Evolutionary conservation across 805 yeast species (phyloP).

Genomic region (Candida railenensis): DNA sequence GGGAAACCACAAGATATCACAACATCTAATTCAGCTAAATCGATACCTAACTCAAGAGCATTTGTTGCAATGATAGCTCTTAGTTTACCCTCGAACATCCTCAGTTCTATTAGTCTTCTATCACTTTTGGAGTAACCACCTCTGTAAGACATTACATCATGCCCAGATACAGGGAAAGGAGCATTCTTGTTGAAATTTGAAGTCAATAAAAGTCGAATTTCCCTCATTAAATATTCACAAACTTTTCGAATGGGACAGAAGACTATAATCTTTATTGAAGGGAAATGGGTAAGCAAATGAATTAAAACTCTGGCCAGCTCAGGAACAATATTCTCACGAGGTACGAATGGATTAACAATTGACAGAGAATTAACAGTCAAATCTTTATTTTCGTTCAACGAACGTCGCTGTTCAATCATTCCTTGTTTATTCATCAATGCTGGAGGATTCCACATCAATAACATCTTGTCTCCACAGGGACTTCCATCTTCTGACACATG

Average conservation of each 20-base stretch:
- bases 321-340: conserved; percentile 64
- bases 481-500: conserved; percentile 83
- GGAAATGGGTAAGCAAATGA: conserved; percentile 51
- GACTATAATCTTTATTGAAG: conserved; percentile 76
- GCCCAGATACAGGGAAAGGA: conserved; percentile 15
- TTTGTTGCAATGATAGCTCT: conserved; percentile 91
- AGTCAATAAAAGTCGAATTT: conserved; percentile 49
- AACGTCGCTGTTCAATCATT: conserved; percentile 19
- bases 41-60: conserved; percentile 94
- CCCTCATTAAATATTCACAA: conserved; percentile 86
- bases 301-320: conserved; percentile 78
- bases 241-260: conserved; percentile 85
- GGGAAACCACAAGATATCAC: conserved; percentile 95
- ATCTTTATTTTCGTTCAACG: not conserved
- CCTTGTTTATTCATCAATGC: conserved; percentile 55
- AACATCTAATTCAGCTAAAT: conserved; percentile 89
- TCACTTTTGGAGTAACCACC: conserved; percentile 92
- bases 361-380: not conserved
- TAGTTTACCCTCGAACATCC: conserved; percentile 85
- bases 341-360: conserved; percentile 14
- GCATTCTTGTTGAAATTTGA: conserved; percentile 14
- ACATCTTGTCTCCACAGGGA: conserved; percentile 73
- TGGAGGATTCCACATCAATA: conserved; percentile 87
- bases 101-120: conserved; percentile 81
- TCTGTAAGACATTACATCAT: conserved; percentile 87